Evolutionary conservation across 2,329 filamentous ascomycete genomes (phyloP), one percentile per base, ranked within the genome.

Genomic region (Arthroderma sp.): DNA sequence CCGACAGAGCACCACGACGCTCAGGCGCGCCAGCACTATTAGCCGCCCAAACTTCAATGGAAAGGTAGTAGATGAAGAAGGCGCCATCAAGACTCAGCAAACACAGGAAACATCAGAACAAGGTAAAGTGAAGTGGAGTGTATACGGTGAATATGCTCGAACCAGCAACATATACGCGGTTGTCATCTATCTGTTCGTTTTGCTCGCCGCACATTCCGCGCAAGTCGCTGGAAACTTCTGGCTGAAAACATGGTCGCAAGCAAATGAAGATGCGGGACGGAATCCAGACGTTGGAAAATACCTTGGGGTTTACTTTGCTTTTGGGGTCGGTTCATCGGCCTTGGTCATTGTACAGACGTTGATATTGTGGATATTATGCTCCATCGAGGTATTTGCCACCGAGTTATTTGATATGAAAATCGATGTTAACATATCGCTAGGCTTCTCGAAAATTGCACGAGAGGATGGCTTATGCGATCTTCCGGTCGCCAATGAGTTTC

Each of bases 331-430:
- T 30, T 82, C 85, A 28, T 83, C 91, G 36, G 73, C 77, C 37
- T 71, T 98, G 51, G 89, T 93, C 3, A 86, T 96, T 36, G 59
- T 93, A 29, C 91, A 96, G 66, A 96, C 89, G 4, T 69, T 98
- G 54, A 87, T 98, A 51, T 72, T 98, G 29, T 98, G 91, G 91
- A 96, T 98, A 53, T 96, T 98, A 69, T 98, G 93, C 68, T 96
- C 91, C 4, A 98, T 98, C 51, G 91, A 98, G 76, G 83, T 86
- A 70, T 31, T 38, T 44, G 36, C 41, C 11, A 30, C 15, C 2
- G 28, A 42, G 8, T 43, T 37, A 5, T 5, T 2, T 32, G 15
- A 10, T 7, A 22, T 22, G 15, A 10, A n/a, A 31, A 7, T 32
- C 15, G 22, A 36, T 38, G 9, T 44, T 51, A 43, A 53, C 48